Evolutionary conservation across 1,139 yeast genomes (phyloP), one percentile per base, ranked within the genome.

Genomic region (Wickerhamomyces sp.): DNA sequence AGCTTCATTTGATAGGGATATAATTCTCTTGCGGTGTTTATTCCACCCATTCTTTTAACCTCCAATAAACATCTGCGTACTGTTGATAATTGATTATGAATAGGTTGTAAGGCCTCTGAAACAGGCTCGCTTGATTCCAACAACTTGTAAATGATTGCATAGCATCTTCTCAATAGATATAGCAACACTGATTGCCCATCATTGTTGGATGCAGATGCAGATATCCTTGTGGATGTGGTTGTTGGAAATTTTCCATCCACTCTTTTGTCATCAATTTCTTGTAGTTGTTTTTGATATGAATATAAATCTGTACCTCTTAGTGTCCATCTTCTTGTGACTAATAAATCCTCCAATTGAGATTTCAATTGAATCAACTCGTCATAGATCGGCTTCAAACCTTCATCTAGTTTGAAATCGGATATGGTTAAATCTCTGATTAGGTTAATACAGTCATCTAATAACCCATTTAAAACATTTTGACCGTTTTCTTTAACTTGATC

Each of bases 281-380:
- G 82, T 52, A 91, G 70, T 52, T 73, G 74, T 59, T 83, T 79
- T 64, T 90, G 95, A 63, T 86, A 91, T 45, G 76, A 75, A 67
- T 86, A 93, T 55, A 93, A 72, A 66, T 93, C 99, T 0, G 98
- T 93, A 61, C 90, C 96, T 60, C 99, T 79, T 66, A 93, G 72
- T 2, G 98, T 91, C 99, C 99, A 93, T 64, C 98, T 79, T 67
- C 96, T 82, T 4, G 99, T 93, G 34, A 93, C 79, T 53, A 90
- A 72, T 54, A 93, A 70, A 56, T 87, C 88, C 57, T 88, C 96
- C 51, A 93, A 72, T 23, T 82, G 83, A 27, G 79, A 72, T 64
- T 89, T 88, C 56, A 89, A 72, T 39, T 76, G 79, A 34, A 79
- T 69, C 53, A 93, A 71, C 51, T 72, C 68, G 41, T 73, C 70